Evolutionary conservation across 176 grass and related monocot genomes (phyloP).

Genomic region (Cenchrus purpureus): DNA sequence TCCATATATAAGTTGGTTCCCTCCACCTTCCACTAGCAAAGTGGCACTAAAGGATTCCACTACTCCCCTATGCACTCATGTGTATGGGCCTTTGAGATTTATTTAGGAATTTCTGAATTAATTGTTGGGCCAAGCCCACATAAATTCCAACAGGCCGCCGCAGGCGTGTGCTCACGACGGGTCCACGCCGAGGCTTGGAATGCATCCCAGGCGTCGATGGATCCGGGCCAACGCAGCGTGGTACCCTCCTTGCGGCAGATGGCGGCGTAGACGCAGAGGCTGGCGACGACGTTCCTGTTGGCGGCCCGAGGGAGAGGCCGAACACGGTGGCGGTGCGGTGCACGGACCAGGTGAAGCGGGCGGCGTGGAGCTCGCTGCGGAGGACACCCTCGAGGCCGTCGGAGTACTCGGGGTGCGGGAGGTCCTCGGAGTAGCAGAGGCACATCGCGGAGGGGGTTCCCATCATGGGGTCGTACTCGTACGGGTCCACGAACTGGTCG

Average conservation of each 20-base stretch:
- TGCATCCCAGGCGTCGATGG: slow-evolving; percentile 51
- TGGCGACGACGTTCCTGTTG: slow-evolving; percentile 68
- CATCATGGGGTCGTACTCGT: slow-evolving; percentile 35
- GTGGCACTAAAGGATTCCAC: no score
- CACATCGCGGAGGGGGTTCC: slow-evolving; percentile 7
- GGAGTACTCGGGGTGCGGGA: slow-evolving; percentile 29
- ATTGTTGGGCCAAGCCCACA: no score
- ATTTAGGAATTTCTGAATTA: no score
- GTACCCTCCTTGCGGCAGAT: slow-evolving; percentile 69
- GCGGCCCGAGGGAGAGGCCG: slow-evolving; percentile 56
- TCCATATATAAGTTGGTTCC: no score
- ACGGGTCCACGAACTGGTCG: slow-evolving; percentile 57
- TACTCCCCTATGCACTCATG: no score
- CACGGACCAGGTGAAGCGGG: slow-evolving; percentile 60
- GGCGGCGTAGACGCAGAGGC: slow-evolving; percentile 77
- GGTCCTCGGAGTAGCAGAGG: slow-evolving; percentile 39
- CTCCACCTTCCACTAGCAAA: no score
- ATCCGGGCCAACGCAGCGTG: slow-evolving; percentile 62
- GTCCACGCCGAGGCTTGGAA: slow-evolving; percentile 78
- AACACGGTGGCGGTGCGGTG: slow-evolving; percentile 66
- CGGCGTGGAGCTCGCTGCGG: slow-evolving; percentile 36
- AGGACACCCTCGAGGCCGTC: slow-evolving; percentile 62
- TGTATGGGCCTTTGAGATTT: no score
- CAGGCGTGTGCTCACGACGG: slow-evolving; percentile 79
- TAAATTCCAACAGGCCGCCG: slow-evolving; percentile 28